Evolutionary conservation across 108 stramenopile genomes (phyloP).

Genomic region (Asterionellopsis glacialis): DNA sequence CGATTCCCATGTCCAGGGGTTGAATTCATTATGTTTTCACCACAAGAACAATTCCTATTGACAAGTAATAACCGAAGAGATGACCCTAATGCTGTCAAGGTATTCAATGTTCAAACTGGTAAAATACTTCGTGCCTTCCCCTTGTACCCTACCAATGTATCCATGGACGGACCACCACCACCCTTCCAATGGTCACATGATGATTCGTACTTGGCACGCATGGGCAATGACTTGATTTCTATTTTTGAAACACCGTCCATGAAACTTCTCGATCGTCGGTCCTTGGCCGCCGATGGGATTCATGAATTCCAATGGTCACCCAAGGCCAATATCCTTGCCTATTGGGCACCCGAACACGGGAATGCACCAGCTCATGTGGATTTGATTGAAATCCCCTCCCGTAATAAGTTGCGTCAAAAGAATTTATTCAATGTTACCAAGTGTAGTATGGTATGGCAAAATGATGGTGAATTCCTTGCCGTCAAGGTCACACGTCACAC

Average conservation of each 20-base stretch:
- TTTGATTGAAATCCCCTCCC: slow-evolving; percentile 83
- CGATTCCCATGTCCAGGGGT: slow-evolving; percentile 90
- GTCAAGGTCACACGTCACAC: slow-evolving; percentile 93
- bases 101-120: slow-evolving; percentile 86
- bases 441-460: slow-evolving; percentile 92
- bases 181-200: slow-evolving; percentile 94
- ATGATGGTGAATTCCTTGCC: slow-evolving; percentile 90
- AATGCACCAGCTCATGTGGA: slow-evolving; percentile 94
- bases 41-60: slow-evolving; percentile 86
- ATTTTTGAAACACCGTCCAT: slow-evolving; percentile 89
- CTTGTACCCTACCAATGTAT: slow-evolving; percentile 46
- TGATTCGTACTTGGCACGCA: slow-evolving; percentile 91
- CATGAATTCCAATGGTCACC: slow-evolving; percentile 95
- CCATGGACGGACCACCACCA: slow-evolving; percentile 54
- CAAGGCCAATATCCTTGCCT: slow-evolving; percentile 85
- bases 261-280: slow-evolving; percentile 88
- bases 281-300: slow-evolving; percentile 85
- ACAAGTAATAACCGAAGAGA: slow-evolving; percentile 77
- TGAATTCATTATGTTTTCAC: slow-evolving; percentile 70
- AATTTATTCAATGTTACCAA: slow-evolving; percentile 93
- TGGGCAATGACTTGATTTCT: slow-evolving; percentile 88
- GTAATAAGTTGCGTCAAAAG: slow-evolving; percentile 92
- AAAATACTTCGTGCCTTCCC: slow-evolving; percentile 82
- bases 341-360: slow-evolving; percentile 93
- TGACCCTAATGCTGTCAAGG: slow-evolving; percentile 81